Base-by-base conservation (phyloP, 2,329 filamentous ascomycete species). In the Fusarium chuoi region DNA sequence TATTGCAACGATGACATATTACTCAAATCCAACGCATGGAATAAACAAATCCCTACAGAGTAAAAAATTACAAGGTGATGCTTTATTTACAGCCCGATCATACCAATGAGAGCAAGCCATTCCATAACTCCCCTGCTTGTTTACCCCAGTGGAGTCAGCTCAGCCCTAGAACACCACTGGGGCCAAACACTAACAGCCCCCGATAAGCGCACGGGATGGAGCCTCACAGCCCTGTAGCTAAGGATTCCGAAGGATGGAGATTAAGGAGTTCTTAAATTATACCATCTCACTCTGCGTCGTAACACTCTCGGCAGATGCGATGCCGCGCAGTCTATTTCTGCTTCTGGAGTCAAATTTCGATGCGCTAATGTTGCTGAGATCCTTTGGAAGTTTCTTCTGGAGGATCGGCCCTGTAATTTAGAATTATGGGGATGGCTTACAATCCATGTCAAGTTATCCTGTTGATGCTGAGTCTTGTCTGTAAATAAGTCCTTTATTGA, bases 241-340 rank as follows among this genome's bases (percentile, higher is more conserved):
- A 57, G 59, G 59, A 62, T 45, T 45, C 7, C 17, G 49, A n/a
- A 45, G 59, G 57, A 60, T 61, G 58, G 59, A 62, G 51, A 62
- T 62, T 62, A 57, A 62, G 59, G 48, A 24, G 28, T n/a, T 9
- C 22, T 17, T 4, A 39, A n/a, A 54, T 41, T 26, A 5, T 13
- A 24, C 26, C n/a, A 54, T 33, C 33, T 30, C 26, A 24, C 35
- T 20, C 1, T 10, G 39, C 33, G 39, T 45, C 36, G 30, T 15
- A 30, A 57, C 17, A 1, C 51, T 39, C 26, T 62, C 51, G 59
- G 38, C 6, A 36, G 30, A 44, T 17, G 26, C 33, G 33, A 33
- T 33, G 33, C 33, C 33, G 33, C 13, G 6, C 57, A 36, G 36
- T 14, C 18, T 15, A 30, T 9, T 1, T 7, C 38, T 42, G 15